These are phyloP conservation scores for Pulveroboletus sp. DNA, from an alignment of 768 basidiomycete genomes.

Conservation along the genomic window DNA sequence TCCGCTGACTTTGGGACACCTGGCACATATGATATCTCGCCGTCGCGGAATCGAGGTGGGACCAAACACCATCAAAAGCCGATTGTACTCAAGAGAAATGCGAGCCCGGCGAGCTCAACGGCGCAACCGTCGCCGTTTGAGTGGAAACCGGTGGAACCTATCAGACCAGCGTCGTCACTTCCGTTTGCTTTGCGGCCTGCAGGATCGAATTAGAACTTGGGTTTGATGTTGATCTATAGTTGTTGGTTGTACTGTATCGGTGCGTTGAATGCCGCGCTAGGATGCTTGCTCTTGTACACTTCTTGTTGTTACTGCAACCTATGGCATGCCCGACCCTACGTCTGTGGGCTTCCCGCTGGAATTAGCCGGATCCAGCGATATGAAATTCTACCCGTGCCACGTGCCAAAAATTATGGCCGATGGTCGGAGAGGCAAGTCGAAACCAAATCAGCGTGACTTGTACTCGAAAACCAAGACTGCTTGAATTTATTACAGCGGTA, in stretches of 20 bases:
- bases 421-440: too few relatives aligned
- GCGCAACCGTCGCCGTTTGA: constrained; percentile 16
- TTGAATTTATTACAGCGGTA: too few relatives aligned
- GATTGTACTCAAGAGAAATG: constrained; percentile 28
- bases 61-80: constrained; percentile 36
- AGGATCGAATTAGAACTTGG: constrained; percentile 9
- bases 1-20: constrained; percentile 17
- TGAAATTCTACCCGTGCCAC: too few relatives aligned
- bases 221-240: neutral
- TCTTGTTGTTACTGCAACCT: too few relatives aligned
- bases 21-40: constrained; percentile 9
- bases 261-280: neutral
- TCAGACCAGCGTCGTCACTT: constrained; percentile 22
- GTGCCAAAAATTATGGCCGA: too few relatives aligned
- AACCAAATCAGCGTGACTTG: too few relatives aligned
- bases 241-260: neutral
- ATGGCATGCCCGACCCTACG: too few relatives aligned
- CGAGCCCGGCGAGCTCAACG: constrained; percentile 7
- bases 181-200: constrained; percentile 23
- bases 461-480: too few relatives aligned
- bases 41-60: constrained; percentile 22
- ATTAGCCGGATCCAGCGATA: too few relatives aligned
- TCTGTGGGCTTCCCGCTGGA: too few relatives aligned
- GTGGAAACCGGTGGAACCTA: constrained; percentile 25
- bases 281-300: too few relatives aligned